Evolutionary conservation across 139 green algal species (phyloP), one percentile per base, ranked within the genome.

Genomic region (Chlorella sp.): DNA sequence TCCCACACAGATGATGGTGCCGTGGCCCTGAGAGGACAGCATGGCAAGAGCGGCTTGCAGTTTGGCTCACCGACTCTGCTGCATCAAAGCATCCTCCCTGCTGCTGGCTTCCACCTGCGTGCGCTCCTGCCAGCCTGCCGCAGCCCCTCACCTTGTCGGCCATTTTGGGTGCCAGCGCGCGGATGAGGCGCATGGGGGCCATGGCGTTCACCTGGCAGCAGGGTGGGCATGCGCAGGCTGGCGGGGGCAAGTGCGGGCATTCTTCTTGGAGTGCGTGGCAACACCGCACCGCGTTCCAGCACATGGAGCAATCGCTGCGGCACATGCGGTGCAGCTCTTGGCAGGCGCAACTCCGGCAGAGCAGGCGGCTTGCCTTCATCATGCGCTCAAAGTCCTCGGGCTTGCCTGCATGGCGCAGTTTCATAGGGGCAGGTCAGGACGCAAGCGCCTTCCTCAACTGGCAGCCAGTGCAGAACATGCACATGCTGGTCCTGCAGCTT

Each of bases 361-460:
- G n/a, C 46, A 54, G 11, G 46, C 46, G 46, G 46, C 46, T 60
- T 60, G 51, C 51, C 51, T 60, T 62, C 28, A 90, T 40, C 68
- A 83, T 73, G 43, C 75, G 54, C 16, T 89, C 73, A 73, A 80
- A 90, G 19, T 90, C 87, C 20, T 90, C 83, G 5, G 84, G 83
- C 51, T 87, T 81, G 36, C 87, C 87, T 88, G 85, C 56, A 40
- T 22, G 8, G 4, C n/a, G n/a, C 2, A 64, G 46, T 36, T n/a
- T 75, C 32, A 16, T 13, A 51, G 60, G 26, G 3, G 60, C 17
- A 38, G 34, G 38, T 38, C 32, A 76, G 69, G 38, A 20, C 40
- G 24, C 24, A 30, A 28, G 17, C 38, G 41, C 26, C 24, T 11
- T 3, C 3, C 41, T 56, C 70, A 13, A 9, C 70, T n/a, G n/a